Base-by-base conservation (phyloP, 176 grass and related monocot species). In the Tillandsia fasciculata region DNA sequence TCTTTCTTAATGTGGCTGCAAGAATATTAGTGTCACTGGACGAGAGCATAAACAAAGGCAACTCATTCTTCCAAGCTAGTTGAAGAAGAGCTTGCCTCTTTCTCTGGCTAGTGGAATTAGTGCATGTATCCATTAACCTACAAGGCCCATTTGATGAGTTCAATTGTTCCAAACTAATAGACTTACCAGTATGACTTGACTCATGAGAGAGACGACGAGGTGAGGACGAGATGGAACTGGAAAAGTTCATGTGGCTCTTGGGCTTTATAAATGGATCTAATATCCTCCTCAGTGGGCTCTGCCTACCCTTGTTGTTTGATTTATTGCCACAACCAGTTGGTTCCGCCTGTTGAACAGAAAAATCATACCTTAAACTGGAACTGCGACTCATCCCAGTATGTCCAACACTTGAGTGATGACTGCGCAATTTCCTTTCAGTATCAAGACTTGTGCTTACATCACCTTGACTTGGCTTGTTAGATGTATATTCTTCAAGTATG, bases 11-110 rank as follows among this genome's bases (percentile, higher is more conserved):
- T 58, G 87, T 94, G 9, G 87, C 95, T 7, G 82, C 95, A 26
- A 99, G 78, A 75, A 91, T 77, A 78, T 88, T 90, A 84, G 71
- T 83, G 66, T 92, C 83, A 63, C 79, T 76, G 27, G 81, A 94
- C 22, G 95, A 91, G 69, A 99, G 81, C 87, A 99, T 88, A 67
- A 94, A 94, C 59, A 99, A 76, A 74, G 95, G 90, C 51, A 90
- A 42, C 12, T 90, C 95, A 53, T 85, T 84, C 49, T 88, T 94
- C 84, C 90, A 94, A 76, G 87, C 80, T 65, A 99, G 64, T 71
- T 88, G 95, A 3, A 99, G 75, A 76, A 99, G 78, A 5, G 95
- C 90, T 64, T 94, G 90, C 71, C 69, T 72, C 72, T 66, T 77
- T 1, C 75, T 49, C 11, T 53, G 81, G 72, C 73, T 76, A 64